Evolutionary conservation across 177 flowering plant genomes (phyloP).

Genomic region (Vitis hybrid): DNA sequence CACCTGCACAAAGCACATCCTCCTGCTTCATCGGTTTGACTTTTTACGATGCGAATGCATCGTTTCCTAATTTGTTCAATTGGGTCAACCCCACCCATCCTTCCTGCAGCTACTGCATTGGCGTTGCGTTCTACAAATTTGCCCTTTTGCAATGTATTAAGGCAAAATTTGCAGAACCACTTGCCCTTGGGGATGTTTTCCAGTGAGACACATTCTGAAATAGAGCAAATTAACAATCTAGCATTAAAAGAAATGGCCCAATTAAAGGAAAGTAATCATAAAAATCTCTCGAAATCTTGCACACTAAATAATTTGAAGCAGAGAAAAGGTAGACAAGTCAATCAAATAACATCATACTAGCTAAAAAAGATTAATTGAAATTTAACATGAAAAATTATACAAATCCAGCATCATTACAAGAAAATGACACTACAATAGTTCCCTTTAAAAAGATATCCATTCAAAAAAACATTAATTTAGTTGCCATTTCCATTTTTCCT

Average conservation of each 20-base stretch:
- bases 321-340: no score
- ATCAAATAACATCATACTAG: no score
- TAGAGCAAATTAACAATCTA: neutral
- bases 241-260: neutral
- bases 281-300: neutral
- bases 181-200: conserved; percentile 42
- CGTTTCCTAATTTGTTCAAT: conserved; percentile 59
- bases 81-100: conserved; percentile 70
- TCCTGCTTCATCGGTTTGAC: conserved; percentile 41
- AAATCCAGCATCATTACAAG: no score
- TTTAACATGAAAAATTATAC: no score
- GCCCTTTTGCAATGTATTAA: conserved; percentile 42
- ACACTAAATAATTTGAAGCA: no score
- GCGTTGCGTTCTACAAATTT: conserved; percentile 52
- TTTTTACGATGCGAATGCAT: conserved; percentile 71
- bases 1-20: conserved; percentile 87
- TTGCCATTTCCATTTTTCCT: no score
- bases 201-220: conserved; percentile 66
- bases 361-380: no score
- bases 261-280: neutral
- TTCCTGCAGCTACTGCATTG: conserved; percentile 84
- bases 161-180: conserved; percentile 77
- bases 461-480: no score
- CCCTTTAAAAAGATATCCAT: no score
- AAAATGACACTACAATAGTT: no score